These are phyloP conservation scores for Alisma plantagoaquatica DNA, from an alignment of 106 monocot species.

Conservation along the genomic window DNA sequence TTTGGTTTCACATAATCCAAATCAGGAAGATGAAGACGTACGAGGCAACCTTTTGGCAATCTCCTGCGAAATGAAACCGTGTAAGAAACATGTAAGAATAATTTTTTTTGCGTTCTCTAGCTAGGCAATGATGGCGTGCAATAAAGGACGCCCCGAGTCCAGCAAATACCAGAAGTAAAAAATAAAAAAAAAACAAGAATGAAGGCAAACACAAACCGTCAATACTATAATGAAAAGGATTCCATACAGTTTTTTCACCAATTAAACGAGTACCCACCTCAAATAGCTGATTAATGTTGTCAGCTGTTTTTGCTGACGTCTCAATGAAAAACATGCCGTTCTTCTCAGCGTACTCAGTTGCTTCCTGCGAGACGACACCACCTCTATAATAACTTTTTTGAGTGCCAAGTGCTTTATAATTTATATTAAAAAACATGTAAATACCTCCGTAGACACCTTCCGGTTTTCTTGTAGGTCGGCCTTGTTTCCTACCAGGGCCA, in stretches of 20 bases:
- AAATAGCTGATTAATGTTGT: constrained; percentile 96
- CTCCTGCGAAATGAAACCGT: constrained; percentile 31
- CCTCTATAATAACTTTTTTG: too few species aligned
- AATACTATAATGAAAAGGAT: too few species aligned
- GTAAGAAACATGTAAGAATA: too few species aligned
- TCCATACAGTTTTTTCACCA: too few species aligned
- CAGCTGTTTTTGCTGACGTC: constrained; percentile 96
- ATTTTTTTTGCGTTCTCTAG: too few species aligned
- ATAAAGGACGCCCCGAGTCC: too few species aligned
- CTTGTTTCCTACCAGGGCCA: constrained; percentile 98
- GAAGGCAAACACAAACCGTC: too few species aligned
- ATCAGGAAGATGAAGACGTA: constrained; percentile 24
- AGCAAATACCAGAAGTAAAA: too few species aligned
- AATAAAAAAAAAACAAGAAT: too few species aligned
- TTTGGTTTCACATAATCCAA: not conserved
- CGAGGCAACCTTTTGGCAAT: constrained; percentile 53
- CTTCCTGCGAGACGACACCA: constrained; percentile 52
- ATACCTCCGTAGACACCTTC: constrained; percentile 55
- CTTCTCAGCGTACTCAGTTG: constrained; percentile 82
- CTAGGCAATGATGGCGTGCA: too few species aligned
- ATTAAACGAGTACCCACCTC: constrained; percentile 62
- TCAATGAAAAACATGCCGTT: constrained; percentile 98
- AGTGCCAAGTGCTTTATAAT: too few species aligned
- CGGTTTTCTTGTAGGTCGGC: constrained; percentile 93
- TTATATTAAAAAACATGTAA: too few species aligned